These are phyloP conservation scores for Neonectria neomacrospora DNA, from an alignment of 2,329 filamentous ascomycete genomes.

Conservation along the genomic window DNA sequence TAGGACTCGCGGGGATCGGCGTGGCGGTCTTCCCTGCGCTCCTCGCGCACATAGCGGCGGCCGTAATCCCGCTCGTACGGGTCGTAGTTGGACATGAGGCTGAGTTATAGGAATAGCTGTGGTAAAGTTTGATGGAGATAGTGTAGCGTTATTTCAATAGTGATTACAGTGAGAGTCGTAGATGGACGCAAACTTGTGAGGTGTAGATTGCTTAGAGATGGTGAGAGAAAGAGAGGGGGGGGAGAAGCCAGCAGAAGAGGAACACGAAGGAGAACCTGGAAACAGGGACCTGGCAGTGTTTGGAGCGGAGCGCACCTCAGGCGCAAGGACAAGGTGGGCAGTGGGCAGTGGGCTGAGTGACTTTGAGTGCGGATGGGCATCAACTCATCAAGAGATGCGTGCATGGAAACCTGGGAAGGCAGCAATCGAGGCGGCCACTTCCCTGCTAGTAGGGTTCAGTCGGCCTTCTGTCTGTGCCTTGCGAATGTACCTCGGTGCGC, in stretches of 20 bases:
- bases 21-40: slow-evolving; percentile 64
- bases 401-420: slow-evolving; percentile 23
- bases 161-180: neutral
- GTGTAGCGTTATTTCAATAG: slow-evolving; percentile 2
- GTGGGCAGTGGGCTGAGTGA: slow-evolving; percentile 21
- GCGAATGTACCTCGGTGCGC: slow-evolving; percentile 7
- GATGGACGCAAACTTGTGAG: neutral
- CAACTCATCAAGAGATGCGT: slow-evolving; percentile 27
- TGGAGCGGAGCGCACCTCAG: neutral
- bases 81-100: slow-evolving; percentile 62
- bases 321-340: slow-evolving; percentile 17
- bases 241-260: neutral
- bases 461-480: neutral
- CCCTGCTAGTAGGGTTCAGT: slow-evolving; percentile 26
- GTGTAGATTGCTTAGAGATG: neutral
- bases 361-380: neutral
- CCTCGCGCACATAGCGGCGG: slow-evolving; percentile 65
- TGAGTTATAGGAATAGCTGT: slow-evolving; percentile 8
- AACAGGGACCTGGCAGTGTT: slow-evolving; percentile 9
- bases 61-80: slow-evolving; percentile 63
- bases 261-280: neutral
- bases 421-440: slow-evolving; percentile 26
- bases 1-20: slow-evolving; percentile 63
- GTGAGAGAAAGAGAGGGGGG: neutral
- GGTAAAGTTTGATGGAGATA: slow-evolving; percentile 6